Percentiles rank a stretch among this genome's conserved stretches.
These are phyloP conservation scores for Pyrus betulifolia DNA, from an alignment of 306 rosid species.

Conservation along the genomic window DNA sequence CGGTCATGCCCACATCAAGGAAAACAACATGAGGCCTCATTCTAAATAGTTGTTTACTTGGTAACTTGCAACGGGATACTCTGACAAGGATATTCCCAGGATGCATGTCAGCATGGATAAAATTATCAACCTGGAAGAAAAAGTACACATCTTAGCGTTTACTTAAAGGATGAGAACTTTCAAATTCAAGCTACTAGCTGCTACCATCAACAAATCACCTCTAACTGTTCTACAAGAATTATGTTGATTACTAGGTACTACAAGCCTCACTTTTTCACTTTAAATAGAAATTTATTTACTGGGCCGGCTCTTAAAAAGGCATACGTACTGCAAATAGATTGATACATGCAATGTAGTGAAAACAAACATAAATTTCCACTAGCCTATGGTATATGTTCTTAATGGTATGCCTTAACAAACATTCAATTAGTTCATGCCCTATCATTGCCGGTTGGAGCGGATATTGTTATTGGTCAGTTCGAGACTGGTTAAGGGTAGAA, in stretches of 20 bases:
- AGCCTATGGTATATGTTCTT: background rate
- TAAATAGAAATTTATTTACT: background rate
- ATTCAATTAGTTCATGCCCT: background rate
- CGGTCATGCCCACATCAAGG: constrained; percentile 83
- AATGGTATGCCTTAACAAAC: background rate
- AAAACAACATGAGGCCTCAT: constrained; percentile 73
- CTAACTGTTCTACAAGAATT: background rate
- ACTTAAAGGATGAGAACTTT: background rate
- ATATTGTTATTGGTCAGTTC: background rate
- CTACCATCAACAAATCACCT: no score
- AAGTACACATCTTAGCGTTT: background rate
- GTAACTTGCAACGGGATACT: constrained; percentile 23
- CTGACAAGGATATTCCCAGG: constrained; percentile 89
- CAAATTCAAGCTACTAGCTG: background rate
- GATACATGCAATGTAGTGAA: background rate
- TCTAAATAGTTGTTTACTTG: constrained; percentile 38
- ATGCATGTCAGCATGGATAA: constrained; percentile 86
- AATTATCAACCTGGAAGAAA: constrained; percentile 67
- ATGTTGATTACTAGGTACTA: background rate
- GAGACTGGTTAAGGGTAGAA: background rate
- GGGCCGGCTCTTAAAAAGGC: background rate
- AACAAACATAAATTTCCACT: background rate
- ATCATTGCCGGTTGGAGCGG: background rate
- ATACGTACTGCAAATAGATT: background rate
- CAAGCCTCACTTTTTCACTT: background rate